A percentile compares a stretch with the other conserved stretches of the same genome.
Evolutionary conservation across 306 rosid genomes (phyloP).

Genomic region (Bauhinia variegata): DNA sequence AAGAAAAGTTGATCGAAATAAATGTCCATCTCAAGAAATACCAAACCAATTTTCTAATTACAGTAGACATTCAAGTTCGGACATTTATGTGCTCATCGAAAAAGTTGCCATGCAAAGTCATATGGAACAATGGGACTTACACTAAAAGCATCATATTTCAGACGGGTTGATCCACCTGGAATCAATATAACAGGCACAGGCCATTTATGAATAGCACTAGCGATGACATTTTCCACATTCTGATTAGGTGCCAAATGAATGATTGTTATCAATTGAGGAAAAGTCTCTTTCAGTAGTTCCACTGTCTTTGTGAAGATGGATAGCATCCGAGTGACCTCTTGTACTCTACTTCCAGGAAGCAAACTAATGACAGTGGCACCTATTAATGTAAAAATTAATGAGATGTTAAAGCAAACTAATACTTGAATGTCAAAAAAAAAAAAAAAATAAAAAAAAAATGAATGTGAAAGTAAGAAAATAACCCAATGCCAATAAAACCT

Average conservation of each 20-base stretch:
- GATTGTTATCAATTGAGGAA: constrained; percentile 61
- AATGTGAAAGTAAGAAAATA: background rate
- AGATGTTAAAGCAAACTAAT: constrained; percentile 28
- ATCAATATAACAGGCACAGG: constrained; percentile 68
- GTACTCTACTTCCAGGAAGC: constrained; percentile 98
- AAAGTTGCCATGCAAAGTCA: background rate
- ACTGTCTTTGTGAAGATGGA: constrained; percentile 64
- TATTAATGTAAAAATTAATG: constrained; percentile 42
- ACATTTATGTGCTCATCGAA: background rate
- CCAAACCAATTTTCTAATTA: constrained; percentile 4
- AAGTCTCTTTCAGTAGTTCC: constrained; percentile 52
- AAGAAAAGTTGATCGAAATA: constrained; percentile 1
- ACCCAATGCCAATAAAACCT: background rate
- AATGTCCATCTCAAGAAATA: background rate
- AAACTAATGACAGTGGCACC: constrained; percentile 78
- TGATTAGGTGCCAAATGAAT: constrained; percentile 80
- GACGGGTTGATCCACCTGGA: constrained; percentile 65
- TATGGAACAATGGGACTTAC: constrained; percentile 49
- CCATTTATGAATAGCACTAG: constrained; percentile 57
- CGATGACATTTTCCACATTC: constrained; percentile 62
- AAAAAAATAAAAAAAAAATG: background rate
- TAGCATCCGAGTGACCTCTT: constrained; percentile 86
- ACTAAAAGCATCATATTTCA: constrained; percentile 83
- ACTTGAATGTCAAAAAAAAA: constrained; percentile 26
- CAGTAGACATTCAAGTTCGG: constrained; percentile 1